phyloP scores from a whole-genome alignment of 1,139 yeast species.

The Sugiyamaella neomexicana region DNA sequence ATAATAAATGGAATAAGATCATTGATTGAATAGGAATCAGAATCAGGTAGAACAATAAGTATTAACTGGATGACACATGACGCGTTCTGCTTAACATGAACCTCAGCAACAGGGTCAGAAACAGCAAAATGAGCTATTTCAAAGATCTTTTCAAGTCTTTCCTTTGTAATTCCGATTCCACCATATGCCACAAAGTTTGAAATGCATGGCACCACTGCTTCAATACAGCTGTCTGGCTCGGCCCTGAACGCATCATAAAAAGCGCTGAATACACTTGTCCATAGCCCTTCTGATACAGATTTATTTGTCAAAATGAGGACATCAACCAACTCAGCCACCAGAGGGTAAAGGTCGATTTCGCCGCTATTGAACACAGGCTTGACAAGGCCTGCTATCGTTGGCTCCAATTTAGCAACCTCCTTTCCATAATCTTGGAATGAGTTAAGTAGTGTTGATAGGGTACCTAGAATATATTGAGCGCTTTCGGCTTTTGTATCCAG shows the following conservation, averaged over 20 bases:
- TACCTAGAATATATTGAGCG: constrained; percentile 20
- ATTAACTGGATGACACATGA: constrained; percentile 2
- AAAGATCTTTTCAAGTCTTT: constrained; percentile 9
- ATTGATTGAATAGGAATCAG: constrained; percentile 1
- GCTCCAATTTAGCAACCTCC: constrained; percentile 15
- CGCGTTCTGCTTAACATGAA: constrained; percentile 8
- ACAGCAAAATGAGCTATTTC: constrained; percentile 7
- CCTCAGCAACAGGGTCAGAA: constrained; percentile 3
- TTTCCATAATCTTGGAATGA: constrained; percentile 15
- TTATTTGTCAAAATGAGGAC: constrained; percentile 11
- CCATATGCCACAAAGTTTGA: constrained; percentile 18
- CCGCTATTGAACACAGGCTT: constrained; percentile 17
- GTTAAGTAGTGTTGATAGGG: constrained; percentile 19
- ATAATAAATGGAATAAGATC: constrained; percentile 10
- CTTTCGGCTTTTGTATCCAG: constrained; percentile 18
- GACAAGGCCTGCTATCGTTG: constrained; percentile 8
- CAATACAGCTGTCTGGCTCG: constrained; percentile 11
- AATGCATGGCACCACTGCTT: constrained; percentile 16
- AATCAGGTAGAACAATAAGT: constrained; percentile 8
- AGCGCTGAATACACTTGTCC: constrained; percentile 8
- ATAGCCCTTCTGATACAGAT: constrained; percentile 11
- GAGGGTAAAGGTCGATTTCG: constrained; percentile 18
- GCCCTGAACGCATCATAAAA: constrained; percentile 6
- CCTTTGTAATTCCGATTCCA: constrained; percentile 4
- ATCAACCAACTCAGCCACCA: constrained; percentile 14